Base-by-base conservation (phyloP, 768 basidiomycete species). In the Russula abietina region DNA sequence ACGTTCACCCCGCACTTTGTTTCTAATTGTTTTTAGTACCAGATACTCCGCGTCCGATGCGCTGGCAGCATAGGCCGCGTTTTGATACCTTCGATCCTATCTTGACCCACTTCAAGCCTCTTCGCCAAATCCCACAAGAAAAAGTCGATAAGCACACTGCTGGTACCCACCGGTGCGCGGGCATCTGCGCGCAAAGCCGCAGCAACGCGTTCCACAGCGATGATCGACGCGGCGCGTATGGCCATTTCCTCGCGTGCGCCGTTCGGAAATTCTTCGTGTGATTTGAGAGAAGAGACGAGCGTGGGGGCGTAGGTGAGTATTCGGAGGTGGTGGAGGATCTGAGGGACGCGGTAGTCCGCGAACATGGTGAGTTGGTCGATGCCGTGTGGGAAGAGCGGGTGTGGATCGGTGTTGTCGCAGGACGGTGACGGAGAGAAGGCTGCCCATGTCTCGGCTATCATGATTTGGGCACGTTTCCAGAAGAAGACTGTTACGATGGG, bases 381-480 rank as follows among this genome's bases (percentile, higher is more conserved):
- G 5, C 86, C 87, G 17, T 79, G 76, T 3, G 88, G 87, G 74
- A 94, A 91, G 48, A 93, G 75, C 3, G 91, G 92, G 71, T 94
- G 92, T 2, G 70, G 61, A 0, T 55, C 57, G 10, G 76, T 68
- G 8, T 71, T 60, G 8, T n/a, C n/a, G n/a, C n/a, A n/a, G n/a
- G n/a, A n/a, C n/a, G 74, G 67, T 12, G 75, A 62, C 2, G 77
- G 72, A 72, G 88, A 89, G 77, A 94, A 93, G 2, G 93, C 92
- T 2, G 93, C 93, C 93, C 91, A 94, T 0, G 84, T 86, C 71
- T 96, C 93, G 0, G 93, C 93, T 36, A 94, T 87, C 43, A 95
- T 80, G 60, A 96, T 96, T 67, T 96, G 93, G 1, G 92, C 86
- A 38, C 93, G 85, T 71, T 96, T 96, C 89, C 92, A 93, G 60